Evolutionary conservation across 352 stramenopile genomes (phyloP), one percentile per base, ranked within the genome.

Genomic region (Phytophthora crassamura): DNA sequence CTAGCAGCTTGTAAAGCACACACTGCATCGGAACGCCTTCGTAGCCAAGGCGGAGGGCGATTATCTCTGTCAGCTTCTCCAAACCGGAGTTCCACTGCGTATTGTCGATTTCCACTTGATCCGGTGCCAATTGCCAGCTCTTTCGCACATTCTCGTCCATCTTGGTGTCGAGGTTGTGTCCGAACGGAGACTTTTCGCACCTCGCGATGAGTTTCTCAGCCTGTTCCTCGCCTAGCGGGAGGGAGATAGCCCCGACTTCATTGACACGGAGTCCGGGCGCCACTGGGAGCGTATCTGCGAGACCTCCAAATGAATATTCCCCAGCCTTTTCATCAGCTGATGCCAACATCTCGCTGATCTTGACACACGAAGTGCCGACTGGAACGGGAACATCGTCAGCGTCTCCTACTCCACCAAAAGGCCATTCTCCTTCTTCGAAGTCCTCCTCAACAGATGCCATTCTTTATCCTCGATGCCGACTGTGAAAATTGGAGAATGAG

Each of bases 151-250:
- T 64, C 3, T 72, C 64, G 36, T 72, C 64, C 40, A 64, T 4
- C 7, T 58, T 47, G 1, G 64, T 72, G 30, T 72, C 58, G 12
- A 56, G 18, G 0, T 64, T 54, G 20, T 43, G 30, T 11, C 61
- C 61, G 15, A 69, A 69, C n/a, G 47, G 66, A 18, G 66, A 90
- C 80, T 59, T 72, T 4, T 61, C 55, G 38, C 61, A 64, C 7
- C 42, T 41, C 4, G 20, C 38, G 14, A 71, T 50, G 3, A 75
- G 33, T 10, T 45, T 42, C 5, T 51, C 15, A 1, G 59, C 66
- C 7, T 9, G 28, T 16, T 63, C 53, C 38, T 50, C 20, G 0
- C 33, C 33, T 43, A 74, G 33, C 9, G 60, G 55, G 28, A 69
- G 15, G 4, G 61, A 16, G 16, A 68, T 57, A 4, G 28, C 9